phyloP scores from a whole-genome alignment of 2,329 filamentous ascomycete species.

The Onygenales sp. region DNA sequence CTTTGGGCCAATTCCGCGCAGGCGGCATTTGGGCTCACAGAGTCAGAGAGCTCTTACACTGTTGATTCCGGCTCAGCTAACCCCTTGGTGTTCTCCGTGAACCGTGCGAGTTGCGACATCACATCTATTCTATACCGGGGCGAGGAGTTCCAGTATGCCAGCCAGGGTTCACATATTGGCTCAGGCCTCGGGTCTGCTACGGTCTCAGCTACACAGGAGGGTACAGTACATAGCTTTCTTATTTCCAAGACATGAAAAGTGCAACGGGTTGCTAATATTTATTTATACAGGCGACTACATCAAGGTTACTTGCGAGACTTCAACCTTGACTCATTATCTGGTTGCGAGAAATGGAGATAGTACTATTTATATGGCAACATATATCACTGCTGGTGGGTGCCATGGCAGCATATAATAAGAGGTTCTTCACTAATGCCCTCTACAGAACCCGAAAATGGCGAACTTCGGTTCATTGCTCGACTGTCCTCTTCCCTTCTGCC shows the following conservation, averaged over 20 bases:
- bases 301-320: conserved; percentile 52
- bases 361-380: conserved; percentile 52
- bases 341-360: conserved; percentile 52
- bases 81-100: conserved; percentile 43
- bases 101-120: conserved; percentile 50
- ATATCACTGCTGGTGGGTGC: conserved; percentile 42
- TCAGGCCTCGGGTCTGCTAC: conserved; percentile 51
- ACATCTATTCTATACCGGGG: conserved; percentile 53
- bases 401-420: conserved; percentile 2
- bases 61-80: conserved; percentile 43
- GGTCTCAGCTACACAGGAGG: conserved; percentile 39
- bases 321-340: conserved; percentile 55
- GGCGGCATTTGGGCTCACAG: conserved; percentile 21
- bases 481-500: conserved; percentile 44
- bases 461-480: conserved; percentile 56
- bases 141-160: conserved; percentile 48
- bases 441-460: conserved; percentile 45
- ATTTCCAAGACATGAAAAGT: too few relatives aligned
- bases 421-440: neutral
- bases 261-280: neutral
- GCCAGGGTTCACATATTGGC: conserved; percentile 46
- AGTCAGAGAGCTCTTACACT: conserved; percentile 24
- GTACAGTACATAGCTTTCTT: conserved; percentile 5
- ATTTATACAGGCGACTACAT: conserved; percentile 36
- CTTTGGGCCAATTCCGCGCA: conserved; percentile 15